These are phyloP conservation scores for Boletellus sp. DNA, from an alignment of 768 basidiomycete species.

Conservation along the genomic window DNA sequence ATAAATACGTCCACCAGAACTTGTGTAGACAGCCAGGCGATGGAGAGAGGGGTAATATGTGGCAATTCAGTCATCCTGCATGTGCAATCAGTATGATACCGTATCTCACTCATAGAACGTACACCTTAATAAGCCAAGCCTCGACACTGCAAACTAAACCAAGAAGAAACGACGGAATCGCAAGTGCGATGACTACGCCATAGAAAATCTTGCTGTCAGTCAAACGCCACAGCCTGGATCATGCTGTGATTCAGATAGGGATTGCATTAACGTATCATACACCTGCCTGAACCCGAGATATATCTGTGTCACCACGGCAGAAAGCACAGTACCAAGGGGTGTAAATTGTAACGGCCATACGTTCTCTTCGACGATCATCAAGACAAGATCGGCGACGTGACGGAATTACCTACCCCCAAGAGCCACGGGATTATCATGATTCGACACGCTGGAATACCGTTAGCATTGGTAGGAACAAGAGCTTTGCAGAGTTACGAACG, in stretches of 20 bases:
- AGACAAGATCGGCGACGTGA: background rate
- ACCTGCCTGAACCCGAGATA: conserved; percentile 43
- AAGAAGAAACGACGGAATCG: conserved; percentile 39
- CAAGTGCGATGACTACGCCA: conserved; percentile 34
- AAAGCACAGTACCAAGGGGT: conserved; percentile 43
- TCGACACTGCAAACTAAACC: conserved; percentile 42
- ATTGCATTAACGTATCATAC: background rate
- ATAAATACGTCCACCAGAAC: conserved; percentile 42
- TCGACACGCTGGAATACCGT: conserved; percentile 6
- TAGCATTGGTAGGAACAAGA: background rate
- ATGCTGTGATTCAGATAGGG: background rate
- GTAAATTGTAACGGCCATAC: conserved; percentile 50
- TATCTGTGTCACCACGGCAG: conserved; percentile 44
- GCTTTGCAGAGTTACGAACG: background rate
- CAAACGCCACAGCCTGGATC: conserved; percentile 13
- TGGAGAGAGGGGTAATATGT: conserved; percentile 39
- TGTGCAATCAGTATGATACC: background rate
- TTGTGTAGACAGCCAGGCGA: conserved; percentile 46
- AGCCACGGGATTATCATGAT: conserved; percentile 8
- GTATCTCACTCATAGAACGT: conserved; percentile 7
- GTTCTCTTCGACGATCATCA: conserved; percentile 26
- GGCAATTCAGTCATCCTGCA: conserved; percentile 40
- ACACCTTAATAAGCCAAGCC: conserved; percentile 42
- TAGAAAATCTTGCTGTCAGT: conserved; percentile 22
- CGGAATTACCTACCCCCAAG: conserved; percentile 1